Evolutionary conservation across 2,329 filamentous ascomycete genomes (phyloP).

Genomic region (Aspergillus sp.): DNA sequence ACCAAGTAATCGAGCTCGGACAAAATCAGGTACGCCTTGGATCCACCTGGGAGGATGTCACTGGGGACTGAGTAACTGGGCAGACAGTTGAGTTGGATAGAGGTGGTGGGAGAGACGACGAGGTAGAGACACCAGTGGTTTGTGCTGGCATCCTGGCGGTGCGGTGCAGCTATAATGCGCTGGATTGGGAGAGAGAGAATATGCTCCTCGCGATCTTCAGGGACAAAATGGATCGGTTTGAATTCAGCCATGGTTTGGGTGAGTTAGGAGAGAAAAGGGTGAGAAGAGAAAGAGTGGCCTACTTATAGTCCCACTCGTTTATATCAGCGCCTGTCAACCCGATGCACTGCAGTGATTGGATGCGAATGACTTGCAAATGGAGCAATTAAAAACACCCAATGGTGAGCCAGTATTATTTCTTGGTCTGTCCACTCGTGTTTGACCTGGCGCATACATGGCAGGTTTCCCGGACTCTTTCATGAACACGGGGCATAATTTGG

Average conservation of each 20-base stretch:
- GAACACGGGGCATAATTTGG: too few species aligned
- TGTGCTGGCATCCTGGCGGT: slow-evolving; percentile 12
- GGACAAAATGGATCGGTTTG: slow-evolving; percentile 12
- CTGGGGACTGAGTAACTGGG: slow-evolving; percentile 18
- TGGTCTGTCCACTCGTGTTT: too few species aligned
- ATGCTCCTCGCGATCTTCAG: slow-evolving; percentile 3
- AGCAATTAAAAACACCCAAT: too few species aligned
- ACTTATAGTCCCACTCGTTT: too few species aligned
- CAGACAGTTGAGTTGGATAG: slow-evolving; percentile 27
- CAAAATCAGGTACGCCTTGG: slow-evolving; percentile 21
- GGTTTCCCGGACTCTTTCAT: too few species aligned
- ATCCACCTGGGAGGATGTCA: slow-evolving; percentile 19
- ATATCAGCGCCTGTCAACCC: too few species aligned
- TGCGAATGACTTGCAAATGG: too few species aligned
- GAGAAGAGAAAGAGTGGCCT: too few species aligned
- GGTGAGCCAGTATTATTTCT: too few species aligned
- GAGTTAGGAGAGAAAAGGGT: too few species aligned
- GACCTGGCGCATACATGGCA: too few species aligned
- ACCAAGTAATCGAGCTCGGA: slow-evolving; percentile 10
- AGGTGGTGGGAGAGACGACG: slow-evolving; percentile 20
- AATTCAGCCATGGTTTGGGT: background rate
- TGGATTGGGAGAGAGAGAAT: slow-evolving; percentile 11
- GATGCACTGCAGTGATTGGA: too few species aligned
- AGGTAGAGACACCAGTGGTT: slow-evolving; percentile 24
- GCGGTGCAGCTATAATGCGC: slow-evolving; percentile 9